A percentile compares a stretch with the other conserved stretches of the same genome.
Evolutionary conservation across 306 rosid genomes (phyloP).

Genomic region (Dalbergia cultrata): DNA sequence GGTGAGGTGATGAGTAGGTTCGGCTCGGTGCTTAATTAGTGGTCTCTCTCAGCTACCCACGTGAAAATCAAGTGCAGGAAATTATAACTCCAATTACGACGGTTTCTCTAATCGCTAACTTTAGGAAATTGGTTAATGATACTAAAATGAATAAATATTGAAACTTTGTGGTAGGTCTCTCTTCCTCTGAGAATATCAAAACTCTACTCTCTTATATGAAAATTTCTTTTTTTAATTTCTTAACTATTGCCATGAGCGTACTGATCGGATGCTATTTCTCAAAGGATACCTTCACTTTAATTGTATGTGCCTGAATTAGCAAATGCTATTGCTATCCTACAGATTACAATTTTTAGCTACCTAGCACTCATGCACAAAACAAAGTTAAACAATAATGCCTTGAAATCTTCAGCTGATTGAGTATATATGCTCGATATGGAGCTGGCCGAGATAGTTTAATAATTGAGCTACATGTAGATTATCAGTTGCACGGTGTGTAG

Average conservation of each 20-base stretch:
- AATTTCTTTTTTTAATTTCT: too few relatives aligned
- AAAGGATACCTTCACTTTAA: neutral
- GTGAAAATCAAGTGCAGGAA: neutral
- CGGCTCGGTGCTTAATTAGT: slow-evolving; percentile 14
- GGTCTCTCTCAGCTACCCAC: neutral
- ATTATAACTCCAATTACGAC: too few relatives aligned
- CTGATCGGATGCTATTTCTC: neutral
- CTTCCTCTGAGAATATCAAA: too few relatives aligned
- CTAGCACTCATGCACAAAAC: neutral
- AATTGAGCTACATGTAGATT: neutral
- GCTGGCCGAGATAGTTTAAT: slow-evolving; percentile 2
- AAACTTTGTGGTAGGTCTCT: too few relatives aligned
- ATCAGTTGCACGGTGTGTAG: neutral
- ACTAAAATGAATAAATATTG: too few relatives aligned
- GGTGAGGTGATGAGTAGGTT: slow-evolving; percentile 27
- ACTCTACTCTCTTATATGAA: too few relatives aligned
- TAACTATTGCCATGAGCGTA: too few relatives aligned
- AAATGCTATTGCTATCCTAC: neutral
- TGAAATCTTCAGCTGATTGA: neutral
- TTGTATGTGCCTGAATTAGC: neutral
- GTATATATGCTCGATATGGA: slow-evolving; percentile 6
- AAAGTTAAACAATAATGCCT: neutral
- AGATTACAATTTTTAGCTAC: neutral
- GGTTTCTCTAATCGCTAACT: too few relatives aligned
- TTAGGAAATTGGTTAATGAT: too few relatives aligned